phyloP scores from a whole-genome alignment of 441 rosid species.

The Viola pubescens region DNA sequence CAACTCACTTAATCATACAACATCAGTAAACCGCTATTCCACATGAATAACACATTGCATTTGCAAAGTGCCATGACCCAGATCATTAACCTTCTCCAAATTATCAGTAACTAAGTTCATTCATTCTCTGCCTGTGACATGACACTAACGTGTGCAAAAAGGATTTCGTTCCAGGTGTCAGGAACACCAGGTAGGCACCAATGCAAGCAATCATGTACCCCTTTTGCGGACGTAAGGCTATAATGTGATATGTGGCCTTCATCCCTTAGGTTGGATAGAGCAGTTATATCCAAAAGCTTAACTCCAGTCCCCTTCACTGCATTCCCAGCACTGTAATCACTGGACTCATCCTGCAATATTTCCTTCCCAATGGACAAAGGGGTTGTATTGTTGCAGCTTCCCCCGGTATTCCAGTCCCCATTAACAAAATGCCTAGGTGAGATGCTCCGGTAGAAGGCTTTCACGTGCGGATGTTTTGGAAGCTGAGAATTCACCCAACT shows the following conservation, averaged over 20 bases:
- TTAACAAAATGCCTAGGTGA: constrained; percentile 87
- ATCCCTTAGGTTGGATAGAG: constrained; percentile 67
- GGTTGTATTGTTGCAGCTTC: constrained; percentile 76
- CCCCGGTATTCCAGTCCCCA: constrained; percentile 97
- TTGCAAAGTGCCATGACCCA: too few relatives aligned
- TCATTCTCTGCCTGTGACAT: constrained; percentile 2
- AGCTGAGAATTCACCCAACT: constrained; percentile 74
- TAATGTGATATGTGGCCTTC: constrained; percentile 90
- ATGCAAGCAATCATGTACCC: constrained; percentile 79
- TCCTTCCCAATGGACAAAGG: constrained; percentile 85
- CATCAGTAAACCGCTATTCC: too few relatives aligned
- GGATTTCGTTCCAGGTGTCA: constrained; percentile 88
- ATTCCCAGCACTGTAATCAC: constrained; percentile 48
- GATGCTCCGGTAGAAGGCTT: constrained; percentile 78
- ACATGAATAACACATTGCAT: too few relatives aligned
- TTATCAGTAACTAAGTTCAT: background rate
- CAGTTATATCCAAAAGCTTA: constrained; percentile 71
- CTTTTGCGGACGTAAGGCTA: constrained; percentile 51
- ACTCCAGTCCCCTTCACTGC: constrained; percentile 74
- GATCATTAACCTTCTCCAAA: too few relatives aligned
- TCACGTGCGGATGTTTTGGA: constrained; percentile 43
- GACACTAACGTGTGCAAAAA: constrained; percentile 48
- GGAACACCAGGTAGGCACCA: constrained; percentile 99
- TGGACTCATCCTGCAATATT: constrained; percentile 61
- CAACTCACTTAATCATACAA: too few relatives aligned